phyloP scores from a whole-genome alignment of 441 rosid species.

The Macaranga tanarius region DNA sequence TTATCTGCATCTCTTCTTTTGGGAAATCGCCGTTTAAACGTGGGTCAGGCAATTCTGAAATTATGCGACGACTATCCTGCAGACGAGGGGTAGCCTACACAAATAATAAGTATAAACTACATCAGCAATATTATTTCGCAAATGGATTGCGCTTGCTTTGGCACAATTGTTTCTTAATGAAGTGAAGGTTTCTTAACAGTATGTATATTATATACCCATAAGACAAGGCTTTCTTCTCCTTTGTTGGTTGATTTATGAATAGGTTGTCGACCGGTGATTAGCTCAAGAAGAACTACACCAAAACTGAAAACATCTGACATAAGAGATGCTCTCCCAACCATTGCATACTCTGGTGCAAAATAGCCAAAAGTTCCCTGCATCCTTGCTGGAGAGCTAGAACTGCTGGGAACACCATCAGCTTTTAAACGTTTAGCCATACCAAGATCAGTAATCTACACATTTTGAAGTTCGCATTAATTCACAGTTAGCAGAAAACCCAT shows the following conservation, averaged over 20 bases:
- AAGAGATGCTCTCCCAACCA: slow-evolving; percentile 82
- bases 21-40: slow-evolving; percentile 64
- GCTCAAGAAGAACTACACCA: slow-evolving; percentile 95
- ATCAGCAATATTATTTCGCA: background rate
- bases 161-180: background rate
- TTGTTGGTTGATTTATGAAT: slow-evolving; percentile 62
- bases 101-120: slow-evolving; percentile 5
- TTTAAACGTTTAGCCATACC: slow-evolving; percentile 92
- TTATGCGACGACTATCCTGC: slow-evolving; percentile 62
- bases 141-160: background rate
- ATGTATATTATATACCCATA: slow-evolving; percentile 55
- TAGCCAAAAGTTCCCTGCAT: slow-evolving; percentile 97
- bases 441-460: slow-evolving; percentile 86
- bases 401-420: slow-evolving; percentile 74
- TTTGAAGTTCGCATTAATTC: slow-evolving; percentile 3
- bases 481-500: background rate
- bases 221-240: slow-evolving; percentile 92
- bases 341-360: slow-evolving; percentile 96
- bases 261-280: slow-evolving; percentile 85
- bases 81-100: slow-evolving; percentile 76
- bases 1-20: slow-evolving; percentile 80
- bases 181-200: background rate
- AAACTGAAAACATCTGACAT: slow-evolving; percentile 98
- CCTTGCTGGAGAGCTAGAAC: slow-evolving; percentile 88
- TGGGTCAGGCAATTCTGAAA: slow-evolving; percentile 77